These are phyloP conservation scores for Apophysomyces trapeziformis DNA, from an alignment of 371 early-diverging fungal species.

Conservation along the genomic window DNA sequence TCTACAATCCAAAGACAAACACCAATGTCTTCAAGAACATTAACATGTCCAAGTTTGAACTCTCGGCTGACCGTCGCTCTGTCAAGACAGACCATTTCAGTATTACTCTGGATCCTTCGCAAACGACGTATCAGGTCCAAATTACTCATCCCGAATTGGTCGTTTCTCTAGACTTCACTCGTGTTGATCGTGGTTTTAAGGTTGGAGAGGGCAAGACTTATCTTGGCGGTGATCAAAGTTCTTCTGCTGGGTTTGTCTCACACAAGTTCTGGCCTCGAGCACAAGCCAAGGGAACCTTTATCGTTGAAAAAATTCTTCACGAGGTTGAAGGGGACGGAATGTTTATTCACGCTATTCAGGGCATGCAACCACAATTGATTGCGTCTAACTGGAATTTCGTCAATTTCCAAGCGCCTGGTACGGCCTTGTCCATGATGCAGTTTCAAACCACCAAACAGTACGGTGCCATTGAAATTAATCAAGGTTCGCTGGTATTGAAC, in stretches of 20 bases:
- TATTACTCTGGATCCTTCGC: constrained; percentile 62
- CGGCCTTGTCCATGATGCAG: constrained; percentile 77
- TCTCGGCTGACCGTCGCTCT: constrained; percentile 74
- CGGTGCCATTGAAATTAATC: constrained; percentile 71
- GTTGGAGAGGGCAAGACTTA: constrained; percentile 81
- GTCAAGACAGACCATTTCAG: constrained; percentile 72
- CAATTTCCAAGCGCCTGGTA: constrained; percentile 65
- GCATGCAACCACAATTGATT: constrained; percentile 84
- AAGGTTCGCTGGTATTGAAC: constrained; percentile 75
- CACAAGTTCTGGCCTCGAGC: constrained; percentile 88
- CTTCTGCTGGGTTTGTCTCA: constrained; percentile 63
- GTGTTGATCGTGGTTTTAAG: constrained; percentile 76
- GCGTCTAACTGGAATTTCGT: constrained; percentile 88
- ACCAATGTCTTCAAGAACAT: constrained; percentile 72
- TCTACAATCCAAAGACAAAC: constrained; percentile 69
- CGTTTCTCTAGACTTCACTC: constrained; percentile 68
- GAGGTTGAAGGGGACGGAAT: constrained; percentile 75
- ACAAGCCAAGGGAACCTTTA: constrained; percentile 71
- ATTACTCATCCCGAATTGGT: constrained; percentile 67
- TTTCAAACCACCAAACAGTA: constrained; percentile 82
- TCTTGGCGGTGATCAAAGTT: constrained; percentile 57
- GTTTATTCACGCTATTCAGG: constrained; percentile 85
- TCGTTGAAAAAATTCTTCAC: constrained; percentile 66
- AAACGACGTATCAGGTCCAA: constrained; percentile 53
- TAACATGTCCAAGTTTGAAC: constrained; percentile 68